Evolutionary conservation across 139 green algal species (phyloP), one percentile per base, ranked within the genome.

Genomic region (Eudorina sp.): DNA sequence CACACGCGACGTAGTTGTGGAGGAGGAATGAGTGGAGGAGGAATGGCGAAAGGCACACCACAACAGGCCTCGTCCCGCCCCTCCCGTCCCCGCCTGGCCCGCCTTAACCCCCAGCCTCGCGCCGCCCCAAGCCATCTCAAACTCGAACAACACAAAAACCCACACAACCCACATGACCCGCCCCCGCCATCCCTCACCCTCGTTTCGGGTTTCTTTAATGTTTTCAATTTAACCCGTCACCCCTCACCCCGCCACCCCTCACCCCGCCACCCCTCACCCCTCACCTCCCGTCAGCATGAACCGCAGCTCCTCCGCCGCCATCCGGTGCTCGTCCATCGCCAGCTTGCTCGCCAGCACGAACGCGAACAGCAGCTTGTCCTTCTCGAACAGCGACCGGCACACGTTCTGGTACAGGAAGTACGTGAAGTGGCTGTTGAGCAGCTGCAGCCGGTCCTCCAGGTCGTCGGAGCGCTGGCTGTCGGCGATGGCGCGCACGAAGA

Each of bases 361-460:
- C 27, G 94, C 90, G 68, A 97, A 97, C 81, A 98, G 92, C 69
- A 98, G 94, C 94, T 98, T 98, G 94, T 98, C 94, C 89, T 97
- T 97, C 92, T 97, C 95, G 90, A 98, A 98, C 68, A 98, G 91
- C 1, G 92, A 96, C 46, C 95, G 89, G 93, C 95, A 97, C 16
- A 97, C 94, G 70, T 97, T 97, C 84, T 94, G 80, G 90, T 94
- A 97, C 6, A 97, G 86, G 85, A 96, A 94, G 87, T 92, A 96
- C 0, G 93, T 96, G 89, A 95, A 96, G 92, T 95, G 89, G 64
- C 95, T 90, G 83, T 95, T 94, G 48, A 97, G 89, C 69, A 93
- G 81, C 77, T 94, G 85, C 76, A 97, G 92, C 53, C 95, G 83
- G 36, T 90, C 78, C 5, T 91, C 88, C 45, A 98, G 70, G 48